Percentiles rank a stretch among this genome's conserved stretches.
Conservation (phyloP, 2,329 filamentous ascomycete species). For the Plectosphaerella plurivora region DNA sequence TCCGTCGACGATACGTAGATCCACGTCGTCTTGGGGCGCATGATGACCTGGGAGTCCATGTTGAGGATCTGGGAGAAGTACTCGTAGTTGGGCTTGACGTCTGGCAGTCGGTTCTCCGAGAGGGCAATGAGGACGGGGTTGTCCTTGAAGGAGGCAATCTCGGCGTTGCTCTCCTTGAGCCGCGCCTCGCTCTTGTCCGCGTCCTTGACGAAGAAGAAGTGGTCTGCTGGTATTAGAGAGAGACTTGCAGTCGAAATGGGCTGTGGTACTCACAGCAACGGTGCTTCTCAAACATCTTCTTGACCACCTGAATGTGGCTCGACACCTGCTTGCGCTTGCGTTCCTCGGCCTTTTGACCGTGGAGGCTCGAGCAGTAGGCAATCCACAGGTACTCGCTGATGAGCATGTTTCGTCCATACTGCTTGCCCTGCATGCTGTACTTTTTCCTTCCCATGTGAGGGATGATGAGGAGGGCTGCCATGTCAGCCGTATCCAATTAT, state of each 20-base stretch:
- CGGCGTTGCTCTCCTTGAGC: conserved; percentile 29
- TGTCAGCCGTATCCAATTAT: conserved; percentile 1
- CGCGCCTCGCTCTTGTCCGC: conserved; percentile 50
- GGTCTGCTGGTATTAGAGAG: conserved; percentile 32
- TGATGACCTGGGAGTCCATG: conserved; percentile 47
- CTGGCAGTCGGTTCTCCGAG: conserved; percentile 50
- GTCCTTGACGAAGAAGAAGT: conserved; percentile 55
- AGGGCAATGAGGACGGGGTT: conserved; percentile 60
- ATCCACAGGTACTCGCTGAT: conserved; percentile 66
- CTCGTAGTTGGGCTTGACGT: conserved; percentile 57
- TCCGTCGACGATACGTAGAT: conserved; percentile 53
- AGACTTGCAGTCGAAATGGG: background rate
- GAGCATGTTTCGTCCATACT: conserved; percentile 65
- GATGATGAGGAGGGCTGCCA: conserved; percentile 57
- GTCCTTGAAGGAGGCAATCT: conserved; percentile 57
- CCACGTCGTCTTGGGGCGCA: conserved; percentile 55
- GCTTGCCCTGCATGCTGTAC: conserved; percentile 59
- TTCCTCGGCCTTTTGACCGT: conserved; percentile 39
- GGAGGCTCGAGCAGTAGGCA: conserved; percentile 39
- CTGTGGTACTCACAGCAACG: conserved; percentile 51
- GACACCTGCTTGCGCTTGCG: conserved; percentile 62
- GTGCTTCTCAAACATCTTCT: conserved; percentile 60
- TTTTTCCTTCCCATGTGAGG: conserved; percentile 64
- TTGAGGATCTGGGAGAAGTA: conserved; percentile 55
- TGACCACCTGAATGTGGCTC: conserved; percentile 67